These are phyloP conservation scores for Aurifilum marmelostoma DNA, from an alignment of 2,329 filamentous ascomycete genomes.

Conservation along the genomic window DNA sequence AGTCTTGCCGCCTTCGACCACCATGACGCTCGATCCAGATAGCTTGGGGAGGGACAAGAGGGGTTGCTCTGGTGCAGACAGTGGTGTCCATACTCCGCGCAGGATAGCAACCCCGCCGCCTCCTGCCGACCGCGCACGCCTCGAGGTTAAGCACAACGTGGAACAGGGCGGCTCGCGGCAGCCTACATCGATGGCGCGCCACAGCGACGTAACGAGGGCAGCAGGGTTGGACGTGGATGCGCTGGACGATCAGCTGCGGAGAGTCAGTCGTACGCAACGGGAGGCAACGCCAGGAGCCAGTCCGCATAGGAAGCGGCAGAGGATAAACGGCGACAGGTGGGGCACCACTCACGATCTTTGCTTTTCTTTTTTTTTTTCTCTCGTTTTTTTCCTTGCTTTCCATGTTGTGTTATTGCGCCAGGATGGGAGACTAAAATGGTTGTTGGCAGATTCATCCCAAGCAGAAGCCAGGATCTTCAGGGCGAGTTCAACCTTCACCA, in stretches of 20 bases:
- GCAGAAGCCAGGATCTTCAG: conserved; percentile 87
- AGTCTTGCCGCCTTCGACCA: neutral
- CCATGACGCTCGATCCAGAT: conserved; percentile 27
- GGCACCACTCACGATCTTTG: conserved; percentile 31
- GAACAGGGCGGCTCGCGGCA: conserved; percentile 41
- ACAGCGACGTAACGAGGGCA: conserved; percentile 42
- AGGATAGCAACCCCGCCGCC: conserved; percentile 34
- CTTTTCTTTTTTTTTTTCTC: neutral
- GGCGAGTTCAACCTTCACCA: conserved; percentile 93
- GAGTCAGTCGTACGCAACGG: conserved; percentile 55
- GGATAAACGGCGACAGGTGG: conserved; percentile 66
- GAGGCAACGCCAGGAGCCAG: conserved; percentile 58
- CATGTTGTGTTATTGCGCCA: neutral
- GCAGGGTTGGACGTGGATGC: conserved; percentile 52
- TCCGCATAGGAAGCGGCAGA: conserved; percentile 61
- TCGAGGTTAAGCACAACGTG: conserved; percentile 46
- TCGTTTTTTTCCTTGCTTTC: neutral
- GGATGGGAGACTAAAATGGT: conserved; percentile 20
- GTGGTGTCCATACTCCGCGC: conserved; percentile 30
- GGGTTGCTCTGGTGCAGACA: conserved; percentile 27
- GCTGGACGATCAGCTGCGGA: conserved; percentile 54
- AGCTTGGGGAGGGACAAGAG: conserved; percentile 19
- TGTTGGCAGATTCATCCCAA: conserved; percentile 82
- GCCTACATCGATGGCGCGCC: conserved; percentile 41
- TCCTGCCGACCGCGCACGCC: conserved; percentile 46